Evolutionary conservation across 805 yeast genomes (phyloP).

Genomic region (Torulaspora quercuum): DNA sequence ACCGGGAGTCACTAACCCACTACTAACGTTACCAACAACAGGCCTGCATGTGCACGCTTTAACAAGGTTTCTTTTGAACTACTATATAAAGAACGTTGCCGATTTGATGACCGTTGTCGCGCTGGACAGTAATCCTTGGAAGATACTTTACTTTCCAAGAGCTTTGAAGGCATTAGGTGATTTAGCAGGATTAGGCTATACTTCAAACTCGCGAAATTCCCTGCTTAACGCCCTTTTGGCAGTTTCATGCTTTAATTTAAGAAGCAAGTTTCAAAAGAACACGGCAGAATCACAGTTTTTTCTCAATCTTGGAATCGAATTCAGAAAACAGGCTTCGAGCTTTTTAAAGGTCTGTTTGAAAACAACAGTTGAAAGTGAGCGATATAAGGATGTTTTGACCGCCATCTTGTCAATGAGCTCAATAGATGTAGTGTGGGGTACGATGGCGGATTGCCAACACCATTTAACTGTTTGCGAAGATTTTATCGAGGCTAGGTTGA

Average conservation of each 20-base stretch:
- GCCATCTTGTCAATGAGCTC: constrained; percentile 84
- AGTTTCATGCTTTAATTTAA: constrained; percentile 76
- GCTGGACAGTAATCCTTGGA: constrained; percentile 81
- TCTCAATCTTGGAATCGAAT: constrained; percentile 65
- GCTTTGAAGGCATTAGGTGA: constrained; percentile 83
- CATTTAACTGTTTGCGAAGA: constrained; percentile 75
- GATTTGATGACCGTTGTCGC: constrained; percentile 73
- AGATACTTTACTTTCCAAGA: constrained; percentile 77
- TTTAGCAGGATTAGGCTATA: constrained; percentile 64
- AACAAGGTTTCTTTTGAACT: constrained; percentile 65
- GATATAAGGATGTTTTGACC: constrained; percentile 78
- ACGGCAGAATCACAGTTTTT: constrained; percentile 68
- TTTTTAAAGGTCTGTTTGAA: constrained; percentile 59
- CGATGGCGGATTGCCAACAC: constrained; percentile 78
- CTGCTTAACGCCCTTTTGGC: constrained; percentile 75
- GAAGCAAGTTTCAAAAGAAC: constrained; percentile 64
- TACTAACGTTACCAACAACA: constrained; percentile 50
- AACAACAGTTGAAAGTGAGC: constrained; percentile 52
- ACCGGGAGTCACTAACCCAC: constrained; percentile 17
- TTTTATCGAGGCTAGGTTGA: constrained; percentile 67
- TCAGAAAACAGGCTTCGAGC: constrained; percentile 69
- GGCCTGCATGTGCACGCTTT: constrained; percentile 65
- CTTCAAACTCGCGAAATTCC: constrained; percentile 74
- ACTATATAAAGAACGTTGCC: constrained; percentile 73
- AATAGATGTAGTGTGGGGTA: constrained; percentile 86